Base-by-base conservation (phyloP, 2,329 filamentous ascomycete species). In the Colletotrichum spaethianum region DNA sequence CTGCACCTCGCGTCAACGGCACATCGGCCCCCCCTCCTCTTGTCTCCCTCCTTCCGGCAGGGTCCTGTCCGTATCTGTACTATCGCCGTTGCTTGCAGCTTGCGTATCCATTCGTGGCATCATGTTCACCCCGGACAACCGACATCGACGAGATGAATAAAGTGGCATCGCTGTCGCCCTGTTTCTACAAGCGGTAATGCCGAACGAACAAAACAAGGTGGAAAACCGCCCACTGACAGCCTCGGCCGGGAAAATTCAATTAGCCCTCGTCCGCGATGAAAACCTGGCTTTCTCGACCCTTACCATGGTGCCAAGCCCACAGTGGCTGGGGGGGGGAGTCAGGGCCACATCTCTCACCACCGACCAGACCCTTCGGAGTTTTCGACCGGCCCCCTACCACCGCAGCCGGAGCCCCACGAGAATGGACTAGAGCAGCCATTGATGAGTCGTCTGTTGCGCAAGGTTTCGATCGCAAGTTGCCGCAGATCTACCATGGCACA, bases 291-390 rank as follows among this genome's bases (percentile, higher is more conserved):
- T 55, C 52, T 55, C 14, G 46, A 52, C 11, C 44, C 38, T 12
- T 53, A 20, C 66, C 59, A 55, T 70, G 65, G 36, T 70, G 59
- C 70, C 70, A 72, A 72, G 70, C 42, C 52, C 52, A 64, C 65
- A 59, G 38, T 69, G 65, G 70, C 59, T 70, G 65, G 70, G 65
- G 52, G 65, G 52, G 53, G 48, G 59, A 64, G 55, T 63, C 59
- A 70, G 59, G 52, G 67, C 70, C 69, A 63, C 65, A 57, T 59
- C 69, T 63, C 69, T 69, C 69, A 63, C 16, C 69, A 72, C 59
- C 63, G 59, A 63, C 18, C 65, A 69, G 65, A 72, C 70, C 59
- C 66, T 72, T 72, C 70, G 70, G 70, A 70, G 70, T 72, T 72
- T 72, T 72, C 70, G 63, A 70, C 38, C 65, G 53, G 70, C 60